Conservation (phyloP, 345 rosid genomes). For the Trapa incisa region DNA sequence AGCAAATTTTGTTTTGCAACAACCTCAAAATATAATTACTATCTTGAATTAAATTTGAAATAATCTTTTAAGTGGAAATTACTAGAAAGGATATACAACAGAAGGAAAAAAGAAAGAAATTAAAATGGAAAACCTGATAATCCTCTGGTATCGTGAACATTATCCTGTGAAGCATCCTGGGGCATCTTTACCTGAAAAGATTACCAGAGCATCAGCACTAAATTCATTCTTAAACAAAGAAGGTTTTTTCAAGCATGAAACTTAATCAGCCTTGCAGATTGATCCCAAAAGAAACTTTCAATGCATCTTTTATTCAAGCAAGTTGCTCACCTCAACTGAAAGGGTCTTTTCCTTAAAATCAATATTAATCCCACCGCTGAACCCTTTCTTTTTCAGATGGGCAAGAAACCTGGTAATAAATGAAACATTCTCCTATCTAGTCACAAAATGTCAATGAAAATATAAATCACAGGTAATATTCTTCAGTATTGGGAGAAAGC, state of each 20-base stretch:
- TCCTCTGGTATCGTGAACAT: constrained; percentile 80
- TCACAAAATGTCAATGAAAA: neutral
- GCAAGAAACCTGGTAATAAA: constrained; percentile 48
- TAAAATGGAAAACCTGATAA: constrained; percentile 57
- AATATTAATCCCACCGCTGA: constrained; percentile 68
- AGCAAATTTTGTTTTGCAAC: neutral
- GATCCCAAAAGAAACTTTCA: no score
- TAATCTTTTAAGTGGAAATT: neutral
- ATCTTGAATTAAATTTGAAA: neutral
- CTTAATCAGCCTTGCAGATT: neutral
- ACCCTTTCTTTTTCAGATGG: constrained; percentile 80
- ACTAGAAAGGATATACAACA: neutral
- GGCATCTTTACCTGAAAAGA: constrained; percentile 83
- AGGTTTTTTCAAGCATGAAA: neutral
- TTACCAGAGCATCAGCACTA: neutral
- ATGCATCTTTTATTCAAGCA: constrained; percentile 1
- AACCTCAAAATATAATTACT: neutral
- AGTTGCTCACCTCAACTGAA: constrained; percentile 50
- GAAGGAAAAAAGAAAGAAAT: neutral
- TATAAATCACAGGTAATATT: neutral
- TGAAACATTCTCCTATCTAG: constrained; percentile 5
- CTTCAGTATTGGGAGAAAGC: constrained; percentile 2
- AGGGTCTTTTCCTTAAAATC: constrained; percentile 66
- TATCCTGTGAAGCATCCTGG: constrained; percentile 72
- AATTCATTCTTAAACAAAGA: no score